Percentiles rank a stretch among this genome's conserved stretches.
Evolutionary conservation across 2,329 filamentous ascomycete species (phyloP).

Genomic region (Penicillium sp.): DNA sequence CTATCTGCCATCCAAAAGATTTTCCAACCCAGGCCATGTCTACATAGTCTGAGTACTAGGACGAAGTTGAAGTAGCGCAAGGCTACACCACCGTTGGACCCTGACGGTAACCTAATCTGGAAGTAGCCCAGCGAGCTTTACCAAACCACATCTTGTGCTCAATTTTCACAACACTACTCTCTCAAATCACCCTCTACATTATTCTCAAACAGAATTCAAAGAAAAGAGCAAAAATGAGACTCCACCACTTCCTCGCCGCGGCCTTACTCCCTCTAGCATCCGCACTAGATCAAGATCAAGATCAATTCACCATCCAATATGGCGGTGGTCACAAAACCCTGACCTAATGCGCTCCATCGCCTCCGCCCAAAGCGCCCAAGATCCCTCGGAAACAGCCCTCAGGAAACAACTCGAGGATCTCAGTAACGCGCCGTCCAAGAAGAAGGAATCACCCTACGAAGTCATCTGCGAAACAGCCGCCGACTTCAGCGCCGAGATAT

Average conservation of each 20-base stretch:
- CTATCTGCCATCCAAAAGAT: too few relatives aligned
- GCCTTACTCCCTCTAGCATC: background rate
- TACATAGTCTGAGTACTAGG: too few relatives aligned
- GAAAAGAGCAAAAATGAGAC: background rate
- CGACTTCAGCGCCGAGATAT: background rate
- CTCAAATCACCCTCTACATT: background rate
- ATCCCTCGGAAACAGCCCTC: background rate
- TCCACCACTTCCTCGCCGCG: background rate
- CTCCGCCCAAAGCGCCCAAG: background rate
- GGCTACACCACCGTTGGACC: background rate
- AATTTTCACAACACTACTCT: background rate
- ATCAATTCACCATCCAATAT: background rate
- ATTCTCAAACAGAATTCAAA: background rate
- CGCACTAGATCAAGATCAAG: background rate
- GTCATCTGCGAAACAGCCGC: background rate
- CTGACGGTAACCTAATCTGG: background rate
- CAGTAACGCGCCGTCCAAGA: too few relatives aligned
- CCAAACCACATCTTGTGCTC: background rate
- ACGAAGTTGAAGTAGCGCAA: constrained; percentile 26
- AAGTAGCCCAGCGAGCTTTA: background rate
- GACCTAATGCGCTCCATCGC: background rate
- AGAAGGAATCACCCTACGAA: background rate
- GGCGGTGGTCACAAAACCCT: background rate
- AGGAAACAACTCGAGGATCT: background rate
- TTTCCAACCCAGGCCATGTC: too few relatives aligned